Base-by-base conservation (phyloP, 2,329 filamentous ascomycete species). In the Talaromyces amestolkiae region DNA sequence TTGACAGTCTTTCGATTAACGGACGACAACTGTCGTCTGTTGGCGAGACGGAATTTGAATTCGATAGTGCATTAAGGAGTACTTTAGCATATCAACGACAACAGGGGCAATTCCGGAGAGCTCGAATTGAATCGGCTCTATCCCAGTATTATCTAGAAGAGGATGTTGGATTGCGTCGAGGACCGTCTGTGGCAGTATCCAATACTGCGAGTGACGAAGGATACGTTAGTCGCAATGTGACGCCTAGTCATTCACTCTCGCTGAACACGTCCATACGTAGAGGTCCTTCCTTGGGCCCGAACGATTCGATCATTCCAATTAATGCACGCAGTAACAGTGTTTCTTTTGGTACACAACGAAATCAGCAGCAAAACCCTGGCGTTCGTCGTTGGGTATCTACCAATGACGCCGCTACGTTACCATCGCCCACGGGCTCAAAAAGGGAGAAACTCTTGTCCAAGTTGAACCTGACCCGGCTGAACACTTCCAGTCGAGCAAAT, bases 31-130 rank as follows among this genome's bases (percentile, higher is more conserved):
- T 69, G 45, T 69, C 70, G 10, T 70, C 73, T 9, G 64, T 72
- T 17, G 69, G 75, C 61, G 71, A 76, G 39, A 71, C 71, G 7
- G 69, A 68, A 11, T 75, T 78, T 58, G 76, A 77, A 39, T 75
- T 77, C 64, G 74, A 78, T 58, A 64, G 71, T 41, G 63, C 70
- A 15, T 63, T 77, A 17, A 68, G 72, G 17, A 68, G 71, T 27
- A 71, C 74, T 10, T 63, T 63, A 9, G 69, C 72, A 13, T 76
- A 75, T 67, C 68, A 33, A 68, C 71, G 54, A 65, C 67, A 19
- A 43, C 65, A 69, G 24, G 63, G 7, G 8, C 35, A 59, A 9
- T 33, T 11, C 9, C 37, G 7, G 11, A 27, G 13, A n/a, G 66
- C 51, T 65, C 66, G 43, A 56, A 58, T 24, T 64, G 63, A 24